These are phyloP conservation scores for Auxenochlorella protothecoides DNA, from an alignment of 139 green algal species.

Conservation along the genomic window DNA sequence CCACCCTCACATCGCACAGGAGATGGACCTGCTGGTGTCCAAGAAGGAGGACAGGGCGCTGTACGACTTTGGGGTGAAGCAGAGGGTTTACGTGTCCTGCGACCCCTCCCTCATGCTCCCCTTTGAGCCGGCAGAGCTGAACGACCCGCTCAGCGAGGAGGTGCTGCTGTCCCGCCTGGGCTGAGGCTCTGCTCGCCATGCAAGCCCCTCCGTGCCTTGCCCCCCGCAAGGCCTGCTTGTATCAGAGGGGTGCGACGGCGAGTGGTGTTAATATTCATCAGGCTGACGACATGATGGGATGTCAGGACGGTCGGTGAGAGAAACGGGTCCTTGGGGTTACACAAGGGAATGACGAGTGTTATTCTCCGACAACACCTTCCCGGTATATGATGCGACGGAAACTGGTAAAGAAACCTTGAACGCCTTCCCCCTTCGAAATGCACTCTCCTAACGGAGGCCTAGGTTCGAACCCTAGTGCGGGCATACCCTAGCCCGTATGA, in stretches of 20 bases:
- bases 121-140: not conserved
- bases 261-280: too few species aligned
- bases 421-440: not conserved
- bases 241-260: too few species aligned
- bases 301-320: too few species aligned
- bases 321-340: too few species aligned
- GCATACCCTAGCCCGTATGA: not conserved
- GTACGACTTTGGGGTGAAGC: not conserved
- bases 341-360: too few species aligned
- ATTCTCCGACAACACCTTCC: too few species aligned
- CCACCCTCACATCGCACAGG: not conserved
- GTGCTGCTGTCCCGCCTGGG: not conserved
- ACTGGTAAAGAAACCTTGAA: too few species aligned
- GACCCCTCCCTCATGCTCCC: not conserved
- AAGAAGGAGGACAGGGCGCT: not conserved
- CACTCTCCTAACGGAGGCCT: not conserved
- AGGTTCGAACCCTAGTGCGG: not conserved
- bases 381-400: too few species aligned
- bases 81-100: not conserved
- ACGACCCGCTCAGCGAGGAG: not conserved
- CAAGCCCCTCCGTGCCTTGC: too few species aligned
- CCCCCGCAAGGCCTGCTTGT: too few species aligned
- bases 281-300: too few species aligned
- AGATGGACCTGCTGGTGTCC: not conserved
- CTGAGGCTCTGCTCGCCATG: too few species aligned